Evolutionary conservation across 192 early-diverging fungal genomes (phyloP).

Genomic region (Diversispora epigaea): DNA sequence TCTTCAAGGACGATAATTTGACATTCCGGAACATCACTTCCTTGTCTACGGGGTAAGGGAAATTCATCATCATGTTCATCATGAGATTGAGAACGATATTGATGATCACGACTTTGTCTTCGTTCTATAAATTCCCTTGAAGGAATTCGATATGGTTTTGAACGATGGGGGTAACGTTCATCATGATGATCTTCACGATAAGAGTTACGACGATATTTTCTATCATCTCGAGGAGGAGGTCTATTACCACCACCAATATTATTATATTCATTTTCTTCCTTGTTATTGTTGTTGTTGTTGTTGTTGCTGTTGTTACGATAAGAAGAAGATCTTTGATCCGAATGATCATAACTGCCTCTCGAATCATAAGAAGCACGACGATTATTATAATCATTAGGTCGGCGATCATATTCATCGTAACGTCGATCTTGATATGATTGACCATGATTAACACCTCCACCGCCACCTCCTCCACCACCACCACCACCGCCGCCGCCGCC

Average conservation of each 20-base stretch:
- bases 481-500: no score
- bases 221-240: slow-evolving; percentile 5
- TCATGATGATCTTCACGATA: slow-evolving; percentile 31
- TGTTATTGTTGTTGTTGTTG: slow-evolving; percentile 11
- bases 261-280: background rate
- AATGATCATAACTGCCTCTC: slow-evolving; percentile 8
- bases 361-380: slow-evolving; percentile 33
- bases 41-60: slow-evolving; percentile 33
- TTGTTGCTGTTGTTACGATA: background rate
- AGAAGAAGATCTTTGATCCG: slow-evolving; percentile 13
- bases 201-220: slow-evolving; percentile 16
- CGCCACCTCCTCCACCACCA: no score
- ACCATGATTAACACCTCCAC: slow-evolving; percentile 12
- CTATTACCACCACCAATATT: slow-evolving; percentile 4
- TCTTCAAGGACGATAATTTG: slow-evolving; percentile 36
- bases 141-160: slow-evolving; percentile 33
- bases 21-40: slow-evolving; percentile 35
- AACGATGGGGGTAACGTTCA: slow-evolving; percentile 15
- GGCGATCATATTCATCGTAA: slow-evolving; percentile 30
- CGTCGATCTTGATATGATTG: slow-evolving; percentile 17
- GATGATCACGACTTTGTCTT: slow-evolving; percentile 30
- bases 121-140: slow-evolving; percentile 22
- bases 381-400: slow-evolving; percentile 22
- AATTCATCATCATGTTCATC: slow-evolving; percentile 33
- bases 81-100: slow-evolving; percentile 26